phyloP scores from a whole-genome alignment of 2,329 filamentous ascomycete genomes.

The Diplodia scrobiculata region DNA sequence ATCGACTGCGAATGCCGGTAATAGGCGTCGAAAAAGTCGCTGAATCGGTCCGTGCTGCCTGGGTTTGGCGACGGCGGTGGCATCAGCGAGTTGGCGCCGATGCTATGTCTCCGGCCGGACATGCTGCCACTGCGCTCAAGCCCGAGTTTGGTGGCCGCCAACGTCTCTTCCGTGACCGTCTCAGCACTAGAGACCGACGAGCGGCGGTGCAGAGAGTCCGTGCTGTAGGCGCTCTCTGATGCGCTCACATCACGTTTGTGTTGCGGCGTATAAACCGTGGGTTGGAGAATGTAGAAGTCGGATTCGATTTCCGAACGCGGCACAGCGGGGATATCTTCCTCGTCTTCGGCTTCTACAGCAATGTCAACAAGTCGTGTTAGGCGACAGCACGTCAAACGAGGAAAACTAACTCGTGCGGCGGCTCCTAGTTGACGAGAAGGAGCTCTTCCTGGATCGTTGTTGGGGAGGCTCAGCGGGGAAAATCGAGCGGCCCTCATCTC shows the following conservation, averaged over 20 bases:
- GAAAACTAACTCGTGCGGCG: conserved; percentile 4
- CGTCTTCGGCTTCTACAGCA: neutral
- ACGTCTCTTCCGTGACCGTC: conserved; percentile 11
- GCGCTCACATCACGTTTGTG: conserved; percentile 7
- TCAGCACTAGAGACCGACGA: conserved; percentile 6
- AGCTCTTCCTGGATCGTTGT: neutral
- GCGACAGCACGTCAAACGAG: too few relatives aligned
- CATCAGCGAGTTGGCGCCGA: conserved; percentile 7
- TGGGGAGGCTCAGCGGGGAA: conserved; percentile 9
- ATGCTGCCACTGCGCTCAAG: conserved; percentile 9
- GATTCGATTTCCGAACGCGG: neutral
- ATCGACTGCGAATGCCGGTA: conserved; percentile 39
- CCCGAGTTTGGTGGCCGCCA: neutral
- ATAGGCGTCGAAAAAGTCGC: conserved; percentile 48
- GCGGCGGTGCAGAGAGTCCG: conserved; percentile 2
- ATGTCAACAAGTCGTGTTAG: neutral
- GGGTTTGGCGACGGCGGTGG: conserved; percentile 29
- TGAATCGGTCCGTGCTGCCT: conserved; percentile 35
- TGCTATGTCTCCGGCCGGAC: conserved; percentile 7
- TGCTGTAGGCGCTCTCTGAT: conserved; percentile 20
- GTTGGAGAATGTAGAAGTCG: conserved; percentile 11
- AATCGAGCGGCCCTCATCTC: conserved; percentile 8
- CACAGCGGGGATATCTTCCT: conserved; percentile 1
- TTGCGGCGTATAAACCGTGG: conserved; percentile 8
- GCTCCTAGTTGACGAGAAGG: conserved; percentile 11